Conservation (phyloP, 2,329 filamentous ascomycete genomes). For the Catunica adiposa region DNA sequence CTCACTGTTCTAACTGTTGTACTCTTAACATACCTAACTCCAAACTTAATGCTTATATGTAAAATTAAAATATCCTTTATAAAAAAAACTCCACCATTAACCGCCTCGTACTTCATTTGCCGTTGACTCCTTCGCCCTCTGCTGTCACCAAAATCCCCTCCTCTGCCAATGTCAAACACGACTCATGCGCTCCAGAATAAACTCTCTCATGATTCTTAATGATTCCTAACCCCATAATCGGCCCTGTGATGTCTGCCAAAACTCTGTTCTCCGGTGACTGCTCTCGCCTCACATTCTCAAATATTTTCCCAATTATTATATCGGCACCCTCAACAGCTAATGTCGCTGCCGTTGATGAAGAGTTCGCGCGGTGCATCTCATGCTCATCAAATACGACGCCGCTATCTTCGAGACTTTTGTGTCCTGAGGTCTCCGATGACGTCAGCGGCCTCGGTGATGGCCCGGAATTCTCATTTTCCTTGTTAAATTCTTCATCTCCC, state of each 20-base stretch:
- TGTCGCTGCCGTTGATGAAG: not conserved
- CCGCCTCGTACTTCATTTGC: too few species aligned
- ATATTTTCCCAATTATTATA: not conserved
- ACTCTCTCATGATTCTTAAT: not conserved
- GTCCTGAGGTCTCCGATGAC: not conserved
- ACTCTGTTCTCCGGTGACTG: not conserved
- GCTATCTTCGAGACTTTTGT: not conserved
- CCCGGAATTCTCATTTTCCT: constrained; percentile 1
- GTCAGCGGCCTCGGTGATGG: not conserved
- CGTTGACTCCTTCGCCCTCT: too few species aligned
- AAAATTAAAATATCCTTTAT: too few species aligned
- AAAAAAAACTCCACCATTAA: too few species aligned
- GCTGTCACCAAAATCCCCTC: not conserved
- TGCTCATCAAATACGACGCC: not conserved
- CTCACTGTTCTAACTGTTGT: too few species aligned
- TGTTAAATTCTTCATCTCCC: not conserved
- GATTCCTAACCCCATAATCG: not conserved
- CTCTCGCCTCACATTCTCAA: not conserved
- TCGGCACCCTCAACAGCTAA: not conserved
- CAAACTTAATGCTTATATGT: too few species aligned
- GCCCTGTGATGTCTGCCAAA: not conserved
- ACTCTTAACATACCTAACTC: too few species aligned
- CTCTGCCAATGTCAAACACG: not conserved
- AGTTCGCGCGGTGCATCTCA: not conserved
- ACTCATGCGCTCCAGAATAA: not conserved